Conservation (phyloP, 495 filamentous ascomycete species). For the Xylaria palmicola region DNA sequence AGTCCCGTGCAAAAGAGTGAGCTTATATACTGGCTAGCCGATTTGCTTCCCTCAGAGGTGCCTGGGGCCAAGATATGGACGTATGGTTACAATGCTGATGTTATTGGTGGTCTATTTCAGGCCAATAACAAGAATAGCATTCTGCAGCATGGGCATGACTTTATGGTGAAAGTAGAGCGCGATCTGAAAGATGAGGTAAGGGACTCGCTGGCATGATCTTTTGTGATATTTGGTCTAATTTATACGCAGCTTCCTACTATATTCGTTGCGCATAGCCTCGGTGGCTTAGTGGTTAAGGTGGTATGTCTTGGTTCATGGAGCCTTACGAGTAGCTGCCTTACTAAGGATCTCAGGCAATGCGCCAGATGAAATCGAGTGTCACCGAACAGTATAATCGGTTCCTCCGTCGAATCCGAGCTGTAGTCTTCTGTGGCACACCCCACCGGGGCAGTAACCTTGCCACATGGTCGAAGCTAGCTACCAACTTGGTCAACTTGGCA, state of each 20-base stretch:
- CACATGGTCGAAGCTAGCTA: conserved; percentile 23
- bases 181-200: conserved; percentile 29
- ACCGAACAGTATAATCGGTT: too few relatives aligned
- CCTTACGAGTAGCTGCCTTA: too few relatives aligned
- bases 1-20: neutral
- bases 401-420: conserved; percentile 33
- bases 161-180: conserved; percentile 26
- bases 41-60: conserved; percentile 35
- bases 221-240: neutral
- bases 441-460: conserved; percentile 38
- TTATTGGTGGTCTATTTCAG: conserved; percentile 33
- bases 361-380: too few relatives aligned
- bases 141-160: conserved; percentile 34
- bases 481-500: neutral
- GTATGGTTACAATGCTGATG: conserved; percentile 46
- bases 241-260: neutral
- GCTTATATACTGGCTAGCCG: conserved; percentile 38
- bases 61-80: conserved; percentile 40
- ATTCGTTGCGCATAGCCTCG: neutral
- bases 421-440: conserved; percentile 45
- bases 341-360: too few relatives aligned
- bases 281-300: neutral
- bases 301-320: conserved; percentile 11
- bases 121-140: conserved; percentile 39
- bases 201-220: too few relatives aligned